Evolutionary conservation across 345 rosid species (phyloP), one percentile per base, ranked within the genome.

Genomic region (Eucalyptus viminalis): DNA sequence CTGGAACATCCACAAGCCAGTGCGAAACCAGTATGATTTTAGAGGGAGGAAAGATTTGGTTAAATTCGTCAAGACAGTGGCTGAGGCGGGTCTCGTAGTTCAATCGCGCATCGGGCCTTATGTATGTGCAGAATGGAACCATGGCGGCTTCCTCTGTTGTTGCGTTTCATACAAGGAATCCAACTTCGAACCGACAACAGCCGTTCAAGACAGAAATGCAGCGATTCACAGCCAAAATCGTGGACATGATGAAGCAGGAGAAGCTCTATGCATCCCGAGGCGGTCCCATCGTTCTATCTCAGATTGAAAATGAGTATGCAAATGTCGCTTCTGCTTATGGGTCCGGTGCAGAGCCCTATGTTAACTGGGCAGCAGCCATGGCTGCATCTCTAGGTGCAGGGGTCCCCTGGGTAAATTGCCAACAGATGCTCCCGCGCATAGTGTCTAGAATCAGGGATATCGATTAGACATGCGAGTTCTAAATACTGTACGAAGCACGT

Each of bases 21-120:
- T 49, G 51, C 51, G 51, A 49, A 49, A 49, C 96, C 51, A 97
- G 99, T 97, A 93, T 89, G 93, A 95, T 93, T 97, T 97, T 90
- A 94, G 95, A 91, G 99, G 98, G 92, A 94, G 99, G 92, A 93
- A 94, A 56, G 99, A 97, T 92, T 88, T 97, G 92, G 98, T 95
- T 50, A 94, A 95, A 89, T 97, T 97, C 90, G 93, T 97, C 89
- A 96, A 97, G 94, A 80, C 95, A 58, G 99, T 92, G 50, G 99
- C 94, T 37, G 92, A 94, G 80, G 98, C 99, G 76, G 99, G 99
- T 90, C 97, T 97, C 15, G 94, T 94, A 87, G 99, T 90, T 93
- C 98, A 96, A 94, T 95, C 97, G 43, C 97, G 99, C 56, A 97
- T 97, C 67, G 99, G 99, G 87, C 99, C 99, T 21, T 96, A 96